Evolutionary conservation across 2,329 filamentous ascomycete species (phyloP).

Genomic region (Fusarium sp.): DNA sequence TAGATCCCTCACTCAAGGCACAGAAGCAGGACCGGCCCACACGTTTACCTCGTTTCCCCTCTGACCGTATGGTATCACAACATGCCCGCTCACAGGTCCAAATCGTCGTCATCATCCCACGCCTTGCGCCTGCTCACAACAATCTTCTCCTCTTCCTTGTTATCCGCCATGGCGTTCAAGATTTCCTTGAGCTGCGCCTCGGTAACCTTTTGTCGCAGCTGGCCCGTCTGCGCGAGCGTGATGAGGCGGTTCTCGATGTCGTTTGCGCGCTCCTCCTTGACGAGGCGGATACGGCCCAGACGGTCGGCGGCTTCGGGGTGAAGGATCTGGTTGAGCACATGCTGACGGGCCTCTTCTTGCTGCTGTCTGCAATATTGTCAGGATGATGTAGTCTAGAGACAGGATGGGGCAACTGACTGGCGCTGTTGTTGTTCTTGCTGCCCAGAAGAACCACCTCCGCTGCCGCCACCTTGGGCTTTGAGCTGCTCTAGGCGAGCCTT

Average conservation of each 20-base stretch:
- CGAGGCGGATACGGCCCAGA: constrained; percentile 90
- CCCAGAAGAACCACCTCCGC: constrained; percentile 52
- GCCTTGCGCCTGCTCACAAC: constrained; percentile 85
- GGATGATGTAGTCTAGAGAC: neutral
- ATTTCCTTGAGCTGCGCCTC: constrained; percentile 95
- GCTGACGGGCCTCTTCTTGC: constrained; percentile 74
- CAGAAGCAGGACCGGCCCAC: constrained; percentile 15
- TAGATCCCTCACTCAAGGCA: constrained; percentile 16
- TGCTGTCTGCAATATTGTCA: constrained; percentile 45
- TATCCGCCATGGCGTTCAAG: constrained; percentile 83
- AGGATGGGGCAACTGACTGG: constrained; percentile 41
- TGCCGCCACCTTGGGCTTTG: constrained; percentile 72
- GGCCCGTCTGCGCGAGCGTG: constrained; percentile 86
- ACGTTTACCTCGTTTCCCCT: neutral
- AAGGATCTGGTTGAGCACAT: constrained; percentile 90
- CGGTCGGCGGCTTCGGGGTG: constrained; percentile 93
- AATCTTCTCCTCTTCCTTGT: constrained; percentile 82
- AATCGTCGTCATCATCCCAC: constrained; percentile 84
- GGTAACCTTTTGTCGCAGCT: constrained; percentile 86
- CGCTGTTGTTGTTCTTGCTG: constrained; percentile 69
- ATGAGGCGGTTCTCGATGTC: constrained; percentile 95
- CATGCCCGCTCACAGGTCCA: constrained; percentile 62
- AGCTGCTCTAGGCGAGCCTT: constrained; percentile 93
- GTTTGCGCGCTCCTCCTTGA: constrained; percentile 88
- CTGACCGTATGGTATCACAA: constrained; percentile 22